Conservation (phyloP, 2,329 filamentous ascomycete genomes). For the Sporothrix pseudoabietina region DNA sequence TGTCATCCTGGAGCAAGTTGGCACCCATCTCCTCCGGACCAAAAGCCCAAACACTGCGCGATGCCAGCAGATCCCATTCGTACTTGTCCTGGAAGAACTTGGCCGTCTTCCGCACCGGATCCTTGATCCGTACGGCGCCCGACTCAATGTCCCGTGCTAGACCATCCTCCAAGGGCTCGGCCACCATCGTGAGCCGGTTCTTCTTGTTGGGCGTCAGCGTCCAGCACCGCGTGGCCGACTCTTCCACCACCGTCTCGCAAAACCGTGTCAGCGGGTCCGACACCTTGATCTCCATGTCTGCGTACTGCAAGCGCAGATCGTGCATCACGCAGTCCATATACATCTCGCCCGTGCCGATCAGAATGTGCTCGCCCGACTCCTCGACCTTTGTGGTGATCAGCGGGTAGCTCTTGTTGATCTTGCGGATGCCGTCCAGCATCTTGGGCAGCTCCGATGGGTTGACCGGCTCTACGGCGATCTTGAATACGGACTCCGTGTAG, state of each 20-base stretch:
- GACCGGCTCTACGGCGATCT: conserved; percentile 96
- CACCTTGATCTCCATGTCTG: conserved; percentile 99
- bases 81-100: conserved; percentile 98
- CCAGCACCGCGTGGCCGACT: conserved; percentile 96
- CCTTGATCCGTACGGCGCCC: conserved; percentile 86
- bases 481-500: conserved; percentile 96
- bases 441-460: conserved; percentile 97
- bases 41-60: conserved; percentile 97
- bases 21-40: conserved; percentile 92
- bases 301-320: conserved; percentile 88
- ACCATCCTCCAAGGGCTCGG: conserved; percentile 91
- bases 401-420: conserved; percentile 97
- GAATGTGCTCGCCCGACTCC: conserved; percentile 93
- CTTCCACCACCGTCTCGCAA: conserved; percentile 96
- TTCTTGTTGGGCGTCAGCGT: conserved; percentile 98
- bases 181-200: conserved; percentile 98
- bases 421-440: conserved; percentile 95
- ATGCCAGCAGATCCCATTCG: conserved; percentile 93
- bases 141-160: conserved; percentile 94
- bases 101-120: conserved; percentile 88
- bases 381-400: conserved; percentile 96
- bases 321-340: conserved; percentile 99
- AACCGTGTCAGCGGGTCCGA: conserved; percentile 97
- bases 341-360: conserved; percentile 94
- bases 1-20: conserved; percentile 97